Base-by-base conservation (phyloP, 768 basidiomycete genomes). In the Trametes gibbosa region DNA sequence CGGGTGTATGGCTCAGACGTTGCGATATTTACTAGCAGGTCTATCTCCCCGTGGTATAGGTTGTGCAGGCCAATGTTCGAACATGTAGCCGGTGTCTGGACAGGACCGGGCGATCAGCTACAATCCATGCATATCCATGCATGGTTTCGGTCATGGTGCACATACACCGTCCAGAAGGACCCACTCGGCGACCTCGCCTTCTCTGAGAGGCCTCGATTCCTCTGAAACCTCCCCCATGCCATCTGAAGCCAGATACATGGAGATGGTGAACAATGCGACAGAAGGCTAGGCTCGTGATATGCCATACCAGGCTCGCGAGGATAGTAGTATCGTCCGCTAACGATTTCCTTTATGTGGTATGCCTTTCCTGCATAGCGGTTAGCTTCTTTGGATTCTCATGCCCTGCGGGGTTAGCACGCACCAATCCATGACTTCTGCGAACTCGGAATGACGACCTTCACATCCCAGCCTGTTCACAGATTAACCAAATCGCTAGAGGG, bases 41-140 rank as follows among this genome's bases (percentile, higher is more conserved):
- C 94, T 32, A 98, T 90, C 68, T 90, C 74, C 35, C 81, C 87
- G 2, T 86, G 87, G 70, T 87, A 95, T 9, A 98, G 66, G 66
- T 98, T 98, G 72, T 96, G 90, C 41, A 98, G 75, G 2, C 84
- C 93, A 59, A 98, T 86, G 67, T 96, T 97, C 2, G 91, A 80
- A 69, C 95, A 97, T 13, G 95, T 90, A 3, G 95, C 93, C 4
- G 95, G 92, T 10, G 92, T 94, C 90, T 90, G 61, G 19, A 3
- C 16, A 25, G 45, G 5, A 5, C 14, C 40, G 1, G 25, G 12
- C 24, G 12, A 17, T 35, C 25, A 50, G 32, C 34, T n/a, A 5
- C 8, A 0, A 24, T 8, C 3, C 3, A 32, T 21, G 43, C 23
- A 35, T 24, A 13, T 9, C 8, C n/a, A n/a, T n/a, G n/a, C n/a